These are phyloP conservation scores for Lyophyllum decastes DNA, from an alignment of 768 basidiomycete genomes.

Conservation along the genomic window DNA sequence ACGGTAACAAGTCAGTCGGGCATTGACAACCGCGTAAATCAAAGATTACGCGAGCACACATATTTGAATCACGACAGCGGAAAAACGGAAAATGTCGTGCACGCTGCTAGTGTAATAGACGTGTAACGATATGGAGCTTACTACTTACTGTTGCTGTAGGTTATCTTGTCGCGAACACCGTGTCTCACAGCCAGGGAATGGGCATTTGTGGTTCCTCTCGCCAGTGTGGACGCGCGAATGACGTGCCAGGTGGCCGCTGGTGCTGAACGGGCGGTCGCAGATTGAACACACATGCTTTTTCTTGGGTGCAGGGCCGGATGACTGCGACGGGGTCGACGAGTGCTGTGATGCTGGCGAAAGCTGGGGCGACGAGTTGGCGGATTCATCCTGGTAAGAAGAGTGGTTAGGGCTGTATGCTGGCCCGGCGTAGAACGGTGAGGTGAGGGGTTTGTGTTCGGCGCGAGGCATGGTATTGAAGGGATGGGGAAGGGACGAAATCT, in stretches of 20 bases:
- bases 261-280: constrained; percentile 82
- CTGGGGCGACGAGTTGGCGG: constrained; percentile 26
- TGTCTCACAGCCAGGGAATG: constrained; percentile 94
- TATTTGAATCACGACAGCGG: background rate
- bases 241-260: constrained; percentile 85
- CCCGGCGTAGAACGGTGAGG: constrained; percentile 26
- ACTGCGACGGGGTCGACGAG: constrained; percentile 17
- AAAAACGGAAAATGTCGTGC: background rate
- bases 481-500: constrained; percentile 22
- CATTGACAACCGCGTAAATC: background rate
- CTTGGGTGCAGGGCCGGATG: constrained; percentile 28
- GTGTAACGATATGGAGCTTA: too few species aligned
- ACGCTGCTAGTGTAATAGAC: background rate
- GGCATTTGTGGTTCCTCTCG: constrained; percentile 89
- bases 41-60: background rate
- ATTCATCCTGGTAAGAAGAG: constrained; percentile 25
- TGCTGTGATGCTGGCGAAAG: constrained; percentile 28
- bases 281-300: constrained; percentile 67
- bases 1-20: background rate
- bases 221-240: constrained; percentile 92
- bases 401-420: constrained; percentile 16
- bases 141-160: constrained; percentile 60
- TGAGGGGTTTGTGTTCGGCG: constrained; percentile 30
- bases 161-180: constrained; percentile 91
- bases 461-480: constrained; percentile 36